Conservation (phyloP, 202 grass and related monocot species). For the Panicum hallii region DNA sequence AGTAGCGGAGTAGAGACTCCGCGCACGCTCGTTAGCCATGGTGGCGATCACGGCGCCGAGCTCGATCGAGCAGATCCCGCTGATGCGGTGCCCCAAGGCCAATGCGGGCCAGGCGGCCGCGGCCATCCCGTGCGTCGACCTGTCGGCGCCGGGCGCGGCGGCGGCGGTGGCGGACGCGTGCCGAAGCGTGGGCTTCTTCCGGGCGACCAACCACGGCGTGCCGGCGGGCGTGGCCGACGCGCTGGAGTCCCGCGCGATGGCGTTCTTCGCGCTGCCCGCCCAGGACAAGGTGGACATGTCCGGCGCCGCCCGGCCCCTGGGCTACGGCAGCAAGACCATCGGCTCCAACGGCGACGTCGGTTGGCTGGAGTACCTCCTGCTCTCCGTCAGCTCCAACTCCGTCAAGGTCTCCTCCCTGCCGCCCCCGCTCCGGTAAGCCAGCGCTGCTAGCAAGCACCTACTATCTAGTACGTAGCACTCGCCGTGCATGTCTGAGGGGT, state of each 20-base stretch:
- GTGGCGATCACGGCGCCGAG: conserved; percentile 53
- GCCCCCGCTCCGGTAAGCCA: conserved; percentile 45
- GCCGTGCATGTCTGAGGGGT: background rate
- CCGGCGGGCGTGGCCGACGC: conserved; percentile 44
- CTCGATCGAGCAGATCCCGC: conserved; percentile 56
- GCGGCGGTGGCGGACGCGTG: conserved; percentile 62
- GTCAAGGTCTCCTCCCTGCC: conserved; percentile 39
- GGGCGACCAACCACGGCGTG: conserved; percentile 74
- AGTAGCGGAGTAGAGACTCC: background rate
- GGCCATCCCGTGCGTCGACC: conserved; percentile 65
- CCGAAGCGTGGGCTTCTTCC: conserved; percentile 75
- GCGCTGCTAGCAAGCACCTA: too few species aligned
- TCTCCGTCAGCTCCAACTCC: conserved; percentile 45
- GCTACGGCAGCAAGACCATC: conserved; percentile 88
- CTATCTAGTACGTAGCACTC: too few species aligned
- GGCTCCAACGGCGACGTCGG: conserved; percentile 90
- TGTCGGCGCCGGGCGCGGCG: conserved; percentile 54
- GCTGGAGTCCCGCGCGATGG: conserved; percentile 60
- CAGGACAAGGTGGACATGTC: conserved; percentile 59
- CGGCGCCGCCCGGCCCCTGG: conserved; percentile 56
- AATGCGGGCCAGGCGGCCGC: conserved; percentile 2
- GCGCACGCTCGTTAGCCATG: conserved; percentile 13
- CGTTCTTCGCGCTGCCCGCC: conserved; percentile 69
- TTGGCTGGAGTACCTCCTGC: conserved; percentile 93
- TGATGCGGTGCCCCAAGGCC: conserved; percentile 39